Base-by-base conservation (phyloP, 441 rosid genomes). In the Gossypium gossypioides region DNA sequence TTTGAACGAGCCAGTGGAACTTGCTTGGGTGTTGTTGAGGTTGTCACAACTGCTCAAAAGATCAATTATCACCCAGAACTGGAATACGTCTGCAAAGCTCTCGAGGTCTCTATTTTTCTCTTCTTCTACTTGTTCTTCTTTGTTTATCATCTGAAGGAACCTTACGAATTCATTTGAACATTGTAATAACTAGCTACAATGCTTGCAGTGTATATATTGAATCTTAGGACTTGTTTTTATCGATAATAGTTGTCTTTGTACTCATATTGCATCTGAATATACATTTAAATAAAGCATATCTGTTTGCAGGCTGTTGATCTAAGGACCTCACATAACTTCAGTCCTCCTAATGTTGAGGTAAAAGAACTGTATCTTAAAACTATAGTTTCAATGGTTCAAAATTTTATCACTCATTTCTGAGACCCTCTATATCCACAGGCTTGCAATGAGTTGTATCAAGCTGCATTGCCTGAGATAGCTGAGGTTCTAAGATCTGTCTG, bases 1-100 rank as follows among this genome's bases (percentile, higher is more conserved):
- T 90, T 86, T 44, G 91, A 83, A 82, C 77, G 81, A 75, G 81
- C 85, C 40, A 89, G 89, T 56, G 83, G 92, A 29, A 84, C 59
- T 76, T 94, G 97, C 85, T 81, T 92, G 80, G 97, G 99, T 57
- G 94, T 94, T 75, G 91, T 94, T 80, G 99, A 94, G 91, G 79
- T 94, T 60, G 84, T 88, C 66, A 86, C 91, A 16, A 94, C 97
- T 67, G 79, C 83, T 61, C 89, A 79, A 78, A 85, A 84, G 82
- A 85, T 82, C 72, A 85, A 82, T 74, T 92, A 89, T 73, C 80
- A 83, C 2, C 86, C 86, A 5, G 97, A 92, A 65, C 87, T 94
- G 56, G 91, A 90, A 63, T 81, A 82, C 66, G 80, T 94, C 75
- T 84, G 99, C 88, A 86, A 84, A 81, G 99, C 94, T 80, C 96